These are phyloP conservation scores for Tuber calosporum DNA, from an alignment of 495 filamentous ascomycete genomes.

Conservation along the genomic window DNA sequence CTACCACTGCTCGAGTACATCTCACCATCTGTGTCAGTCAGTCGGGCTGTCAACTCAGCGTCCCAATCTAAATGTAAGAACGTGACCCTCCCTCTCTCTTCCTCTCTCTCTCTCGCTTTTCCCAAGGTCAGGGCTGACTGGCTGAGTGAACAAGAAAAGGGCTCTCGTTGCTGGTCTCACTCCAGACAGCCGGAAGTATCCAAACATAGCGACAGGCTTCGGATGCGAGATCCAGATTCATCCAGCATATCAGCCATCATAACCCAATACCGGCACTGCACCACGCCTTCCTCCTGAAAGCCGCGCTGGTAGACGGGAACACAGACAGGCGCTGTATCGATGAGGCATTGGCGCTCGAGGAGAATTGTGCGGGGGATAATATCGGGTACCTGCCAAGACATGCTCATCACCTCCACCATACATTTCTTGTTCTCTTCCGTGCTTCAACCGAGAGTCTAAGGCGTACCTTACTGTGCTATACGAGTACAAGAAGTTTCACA, in stretches of 20 bases:
- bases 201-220: constrained; percentile 3
- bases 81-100: background rate
- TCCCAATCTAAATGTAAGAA: background rate
- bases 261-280: background rate
- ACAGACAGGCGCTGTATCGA: background rate
- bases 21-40: background rate
- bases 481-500: constrained; percentile 2
- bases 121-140: background rate
- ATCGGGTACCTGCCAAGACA: background rate
- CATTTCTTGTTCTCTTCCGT: background rate
- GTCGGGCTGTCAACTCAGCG: background rate
- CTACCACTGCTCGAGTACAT: constrained; percentile 2
- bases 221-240: constrained; percentile 1
- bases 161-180: background rate
- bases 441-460: background rate
- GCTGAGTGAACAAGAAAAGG: background rate
- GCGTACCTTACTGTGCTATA: background rate
- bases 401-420: background rate
- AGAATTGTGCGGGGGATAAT: background rate
- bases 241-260: background rate
- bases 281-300: background rate
- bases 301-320: background rate
- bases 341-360: background rate
- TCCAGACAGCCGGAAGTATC: background rate
- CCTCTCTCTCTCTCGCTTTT: background rate